Evolutionary conservation across 805 yeast genomes (phyloP).

Genomic region (Zygotorulaspora chibaensis): DNA sequence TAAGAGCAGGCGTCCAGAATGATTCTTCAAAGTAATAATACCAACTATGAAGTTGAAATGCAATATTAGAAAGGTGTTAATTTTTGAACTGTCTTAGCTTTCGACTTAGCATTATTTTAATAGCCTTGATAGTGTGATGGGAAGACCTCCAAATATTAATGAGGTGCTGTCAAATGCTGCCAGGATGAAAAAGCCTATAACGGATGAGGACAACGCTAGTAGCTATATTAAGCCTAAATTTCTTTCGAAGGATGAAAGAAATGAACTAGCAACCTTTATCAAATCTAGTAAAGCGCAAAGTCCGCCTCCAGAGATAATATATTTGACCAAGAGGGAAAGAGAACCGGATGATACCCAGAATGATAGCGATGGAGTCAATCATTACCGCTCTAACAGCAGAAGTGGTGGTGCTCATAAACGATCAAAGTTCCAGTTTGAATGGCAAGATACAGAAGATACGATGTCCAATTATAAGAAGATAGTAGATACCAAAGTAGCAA

Average conservation of each 20-base stretch:
- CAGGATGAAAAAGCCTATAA: not conserved
- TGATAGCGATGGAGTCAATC: not conserved
- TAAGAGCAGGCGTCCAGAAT: not conserved
- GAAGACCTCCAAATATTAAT: slow-evolving; percentile 38
- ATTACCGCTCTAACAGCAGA: not conserved
- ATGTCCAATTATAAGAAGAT: slow-evolving; percentile 41
- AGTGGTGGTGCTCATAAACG: slow-evolving; percentile 2
- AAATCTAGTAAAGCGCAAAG: not conserved
- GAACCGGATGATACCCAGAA: not conserved
- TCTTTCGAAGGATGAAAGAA: slow-evolving; percentile 45
- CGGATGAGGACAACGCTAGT: slow-evolving; percentile 12
- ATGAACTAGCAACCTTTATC: slow-evolving; percentile 26
- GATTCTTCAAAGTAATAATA: not conserved
- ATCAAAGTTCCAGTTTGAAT: slow-evolving; percentile 56
- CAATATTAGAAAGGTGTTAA: no score
- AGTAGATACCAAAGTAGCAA: slow-evolving; percentile 27
- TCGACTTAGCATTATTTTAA: not conserved
- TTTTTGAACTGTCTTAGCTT: no score
- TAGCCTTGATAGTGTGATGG: slow-evolving; percentile 15
- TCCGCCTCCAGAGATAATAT: not conserved
- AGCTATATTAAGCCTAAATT: slow-evolving; percentile 37
- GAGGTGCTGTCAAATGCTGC: slow-evolving; percentile 33
- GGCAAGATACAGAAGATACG: slow-evolving; percentile 71
- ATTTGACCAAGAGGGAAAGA: slow-evolving; percentile 14
- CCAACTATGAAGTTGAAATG: no score